phyloP scores from a whole-genome alignment of 148 eudicot species.

The Suaeda aralocaspica region DNA sequence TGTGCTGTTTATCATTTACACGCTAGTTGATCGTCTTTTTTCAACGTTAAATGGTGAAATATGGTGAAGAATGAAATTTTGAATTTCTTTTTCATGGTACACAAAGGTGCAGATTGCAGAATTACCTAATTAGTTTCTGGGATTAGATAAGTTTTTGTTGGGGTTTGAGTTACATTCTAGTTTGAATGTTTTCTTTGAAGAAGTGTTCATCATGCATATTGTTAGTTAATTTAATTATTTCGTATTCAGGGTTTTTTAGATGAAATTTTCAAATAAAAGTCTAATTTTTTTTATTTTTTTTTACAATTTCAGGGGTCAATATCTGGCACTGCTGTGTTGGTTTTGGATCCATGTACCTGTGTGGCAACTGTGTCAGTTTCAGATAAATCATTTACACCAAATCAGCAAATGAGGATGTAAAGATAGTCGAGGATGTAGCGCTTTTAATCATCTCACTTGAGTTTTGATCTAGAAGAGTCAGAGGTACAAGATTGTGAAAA shows the following conservation, averaged over 20 bases:
- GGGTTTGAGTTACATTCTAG: neutral
- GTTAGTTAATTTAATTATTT: neutral
- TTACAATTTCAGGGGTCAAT: conserved; percentile 6
- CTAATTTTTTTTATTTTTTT: too few species aligned
- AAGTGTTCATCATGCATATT: neutral
- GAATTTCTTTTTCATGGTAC: too few species aligned
- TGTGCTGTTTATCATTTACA: neutral
- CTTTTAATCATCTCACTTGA: neutral
- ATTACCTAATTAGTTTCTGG: neutral
- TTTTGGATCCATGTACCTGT: neutral
- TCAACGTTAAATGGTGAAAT: too few species aligned
- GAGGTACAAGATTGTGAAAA: neutral
- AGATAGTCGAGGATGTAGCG: neutral
- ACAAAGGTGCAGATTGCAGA: too few species aligned
- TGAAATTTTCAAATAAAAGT: neutral
- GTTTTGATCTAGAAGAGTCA: neutral
- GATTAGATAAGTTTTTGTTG: neutral
- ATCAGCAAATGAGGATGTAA: conserved; percentile 5
- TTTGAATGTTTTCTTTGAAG: neutral
- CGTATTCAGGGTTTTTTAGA: too few species aligned
- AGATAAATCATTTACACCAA: neutral
- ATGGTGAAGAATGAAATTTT: too few species aligned
- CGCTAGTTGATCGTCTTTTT: neutral
- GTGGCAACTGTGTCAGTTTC: conserved; percentile 7
- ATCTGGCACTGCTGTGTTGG: neutral